Conservation (phyloP, 2,329 filamentous ascomycete genomes). For the Thermomyces lanuginosus region DNA sequence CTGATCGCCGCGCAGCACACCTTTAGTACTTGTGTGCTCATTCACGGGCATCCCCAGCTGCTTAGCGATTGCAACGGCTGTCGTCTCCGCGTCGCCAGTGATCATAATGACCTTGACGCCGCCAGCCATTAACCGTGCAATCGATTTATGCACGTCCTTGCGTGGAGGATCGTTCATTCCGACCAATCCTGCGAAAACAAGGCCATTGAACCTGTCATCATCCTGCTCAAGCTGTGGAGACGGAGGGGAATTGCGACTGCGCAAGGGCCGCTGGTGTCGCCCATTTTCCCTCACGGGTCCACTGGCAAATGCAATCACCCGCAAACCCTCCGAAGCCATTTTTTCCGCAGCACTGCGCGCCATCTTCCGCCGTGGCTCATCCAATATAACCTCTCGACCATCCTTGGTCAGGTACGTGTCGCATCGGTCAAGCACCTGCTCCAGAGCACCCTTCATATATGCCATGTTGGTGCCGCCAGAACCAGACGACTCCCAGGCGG, state of each 20-base stretch:
- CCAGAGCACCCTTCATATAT: constrained; percentile 90
- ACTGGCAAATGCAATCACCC: constrained; percentile 86
- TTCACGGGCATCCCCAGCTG: constrained; percentile 86
- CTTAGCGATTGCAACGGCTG: constrained; percentile 80
- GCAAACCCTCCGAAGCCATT: constrained; percentile 77
- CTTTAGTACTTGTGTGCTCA: constrained; percentile 35
- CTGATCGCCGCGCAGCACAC: constrained; percentile 75
- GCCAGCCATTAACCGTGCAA: constrained; percentile 76
- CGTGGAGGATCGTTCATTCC: constrained; percentile 96
- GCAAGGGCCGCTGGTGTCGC: constrained; percentile 29
- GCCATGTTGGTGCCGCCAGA: constrained; percentile 55
- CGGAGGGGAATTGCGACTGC: constrained; percentile 38
- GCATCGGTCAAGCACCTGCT: constrained; percentile 70
- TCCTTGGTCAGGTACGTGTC: constrained; percentile 80
- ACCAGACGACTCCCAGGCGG: constrained; percentile 32
- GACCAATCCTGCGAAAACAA: constrained; percentile 81
- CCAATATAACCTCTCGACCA: constrained; percentile 71
- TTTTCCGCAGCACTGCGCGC: constrained; percentile 63
- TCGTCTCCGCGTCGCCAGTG: constrained; percentile 89
- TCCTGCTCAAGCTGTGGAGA: constrained; percentile 18
- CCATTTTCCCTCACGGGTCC: constrained; percentile 44
- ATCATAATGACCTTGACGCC: constrained; percentile 99
- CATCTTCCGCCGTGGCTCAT: constrained; percentile 56
- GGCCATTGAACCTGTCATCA: constrained; percentile 58
- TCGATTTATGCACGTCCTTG: constrained; percentile 75